Evolutionary conservation across 805 yeast genomes (phyloP).

Genomic region (Myxozyma vanderwaltii): DNA sequence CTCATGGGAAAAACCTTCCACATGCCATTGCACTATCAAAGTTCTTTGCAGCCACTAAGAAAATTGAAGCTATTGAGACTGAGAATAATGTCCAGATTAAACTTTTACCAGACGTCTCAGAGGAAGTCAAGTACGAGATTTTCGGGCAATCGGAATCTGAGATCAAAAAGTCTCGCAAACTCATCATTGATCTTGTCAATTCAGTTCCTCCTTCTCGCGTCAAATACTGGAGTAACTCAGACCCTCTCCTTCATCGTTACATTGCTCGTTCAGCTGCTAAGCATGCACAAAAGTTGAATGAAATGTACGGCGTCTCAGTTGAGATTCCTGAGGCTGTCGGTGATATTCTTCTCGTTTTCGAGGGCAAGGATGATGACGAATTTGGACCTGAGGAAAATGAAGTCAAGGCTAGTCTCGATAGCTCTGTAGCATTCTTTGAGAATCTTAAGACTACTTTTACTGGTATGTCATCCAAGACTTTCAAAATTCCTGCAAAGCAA

Average conservation of each 20-base stretch:
- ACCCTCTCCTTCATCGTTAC: constrained; percentile 56
- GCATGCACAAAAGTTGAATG: constrained; percentile 38
- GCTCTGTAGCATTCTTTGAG: constrained; percentile 58
- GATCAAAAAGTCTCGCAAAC: constrained; percentile 68
- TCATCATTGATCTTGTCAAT: constrained; percentile 73
- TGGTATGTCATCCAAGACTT: constrained; percentile 46
- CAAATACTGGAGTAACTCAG: constrained; percentile 60
- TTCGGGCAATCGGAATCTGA: constrained; percentile 54
- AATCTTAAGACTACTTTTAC: constrained; percentile 59
- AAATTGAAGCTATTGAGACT: constrained; percentile 47
- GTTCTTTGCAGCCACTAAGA: constrained; percentile 50
- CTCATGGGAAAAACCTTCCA: constrained; percentile 60
- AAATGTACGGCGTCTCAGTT: constrained; percentile 52
- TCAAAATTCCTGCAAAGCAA: constrained; percentile 55
- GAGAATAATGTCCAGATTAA: constrained; percentile 49
- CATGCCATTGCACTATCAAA: constrained; percentile 80
- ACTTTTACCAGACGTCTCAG: constrained; percentile 50
- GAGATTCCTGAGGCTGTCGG: constrained; percentile 53
- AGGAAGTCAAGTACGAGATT: constrained; percentile 62
- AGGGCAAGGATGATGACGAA: constrained; percentile 48
- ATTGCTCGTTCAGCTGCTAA: constrained; percentile 47
- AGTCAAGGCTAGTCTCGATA: constrained; percentile 54
- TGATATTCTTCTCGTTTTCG: constrained; percentile 58
- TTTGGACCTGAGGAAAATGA: constrained; percentile 72
- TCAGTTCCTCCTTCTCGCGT: constrained; percentile 68